Base-by-base conservation (phyloP, 2,329 filamentous ascomycete genomes). In the Diaporthe sp. region DNA sequence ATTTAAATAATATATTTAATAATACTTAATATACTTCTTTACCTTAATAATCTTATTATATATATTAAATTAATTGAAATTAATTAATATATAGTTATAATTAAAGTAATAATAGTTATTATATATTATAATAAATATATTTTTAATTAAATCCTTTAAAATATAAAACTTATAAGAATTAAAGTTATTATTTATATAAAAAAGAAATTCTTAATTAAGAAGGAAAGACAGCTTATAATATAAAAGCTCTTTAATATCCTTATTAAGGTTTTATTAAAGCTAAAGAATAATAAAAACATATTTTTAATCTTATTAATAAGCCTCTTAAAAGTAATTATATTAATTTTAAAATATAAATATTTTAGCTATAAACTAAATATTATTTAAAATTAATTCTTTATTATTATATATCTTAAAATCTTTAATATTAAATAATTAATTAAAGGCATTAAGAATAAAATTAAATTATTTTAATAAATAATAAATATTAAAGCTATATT, bases 231-330 rank as follows among this genome's bases (percentile, higher is more conserved):
- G n/a, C n/a, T n/a, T n/a, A n/a, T n/a, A 25, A n/a, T 39, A 37
- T 37, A 60, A 37, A 22, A 51, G 22, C 8, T 13, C 13, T 42
- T 51, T 51, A 51, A 37, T 60, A 60, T 60, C 2, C 22, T 34
- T 34, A 34, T 60, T 37, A 20, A 17, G 4, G 22, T 63, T 42
- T 25, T 63, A 44, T 22, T 44, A 44, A 28, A n/a, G 6, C 5
- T 63, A 63, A 44, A 63, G n/a, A 42, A 39, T 63, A 44, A 63
- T 63, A 63, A 15, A 42, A 44, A 28, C 7, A 20, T n/a, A n/a
- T n/a, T 20, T 13, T 7, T 28, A 28, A 44, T 63, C 2, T 28
- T 28, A 22, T n/a, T 51, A 51, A 44, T 44, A 42, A 25, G 8
- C n/a, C 15, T 28, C 31, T 63, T 25, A 28, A 44, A 20, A 42